phyloP scores from a whole-genome alignment of 345 rosid species.

The Aethionema arabicum region DNA sequence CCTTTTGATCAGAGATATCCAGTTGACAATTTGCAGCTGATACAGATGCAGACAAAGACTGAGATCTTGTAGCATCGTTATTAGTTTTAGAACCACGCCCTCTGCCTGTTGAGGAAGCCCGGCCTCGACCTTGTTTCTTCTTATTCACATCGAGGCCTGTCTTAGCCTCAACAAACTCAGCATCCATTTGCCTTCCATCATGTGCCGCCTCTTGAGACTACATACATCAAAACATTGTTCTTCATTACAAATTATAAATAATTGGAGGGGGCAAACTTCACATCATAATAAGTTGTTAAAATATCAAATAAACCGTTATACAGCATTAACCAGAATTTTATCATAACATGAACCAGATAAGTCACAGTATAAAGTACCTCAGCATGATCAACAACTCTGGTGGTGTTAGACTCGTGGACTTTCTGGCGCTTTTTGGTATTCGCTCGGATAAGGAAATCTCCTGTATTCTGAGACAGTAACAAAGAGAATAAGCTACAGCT shows the following conservation, averaged over 20 bases:
- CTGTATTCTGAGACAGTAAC: conserved; percentile 55
- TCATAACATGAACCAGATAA: not conserved
- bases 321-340: not conserved
- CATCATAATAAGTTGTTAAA: conserved; percentile 3
- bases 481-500: conserved; percentile 20
- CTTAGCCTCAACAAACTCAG: conserved; percentile 55
- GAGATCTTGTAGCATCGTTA: conserved; percentile 55
- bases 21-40: conserved; percentile 61
- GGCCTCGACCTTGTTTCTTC: conserved; percentile 85
- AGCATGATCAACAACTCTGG: conserved; percentile 47
- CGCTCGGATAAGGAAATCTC: conserved; percentile 89
- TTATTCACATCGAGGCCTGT: conserved; percentile 51
- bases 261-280: not conserved
- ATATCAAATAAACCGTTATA: not conserved
- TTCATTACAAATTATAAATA: conserved; percentile 6
- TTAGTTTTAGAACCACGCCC: conserved; percentile 84
- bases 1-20: conserved; percentile 67
- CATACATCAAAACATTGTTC: conserved; percentile 13
- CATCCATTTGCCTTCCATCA: conserved; percentile 68
- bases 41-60: conserved; percentile 45
- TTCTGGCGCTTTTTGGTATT: conserved; percentile 83
- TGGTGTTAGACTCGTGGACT: conserved; percentile 54
- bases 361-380: conserved; percentile 47
- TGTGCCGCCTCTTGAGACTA: conserved; percentile 44
- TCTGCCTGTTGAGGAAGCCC: conserved; percentile 69